Conservation (phyloP, 495 filamentous ascomycete genomes). For the Astrocystis sublimbata region DNA sequence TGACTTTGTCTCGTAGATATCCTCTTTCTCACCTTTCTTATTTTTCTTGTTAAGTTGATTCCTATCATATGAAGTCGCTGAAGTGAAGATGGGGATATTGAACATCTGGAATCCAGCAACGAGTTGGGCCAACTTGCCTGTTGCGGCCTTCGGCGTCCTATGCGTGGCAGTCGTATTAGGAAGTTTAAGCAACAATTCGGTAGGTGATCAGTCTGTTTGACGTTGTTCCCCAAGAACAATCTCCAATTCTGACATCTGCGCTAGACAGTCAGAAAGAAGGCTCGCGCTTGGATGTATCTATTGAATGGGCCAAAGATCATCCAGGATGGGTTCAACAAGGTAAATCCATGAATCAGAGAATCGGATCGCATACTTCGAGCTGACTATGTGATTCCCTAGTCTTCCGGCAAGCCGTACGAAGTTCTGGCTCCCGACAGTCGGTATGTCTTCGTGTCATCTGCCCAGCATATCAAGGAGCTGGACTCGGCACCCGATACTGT, state of each 20-base stretch:
- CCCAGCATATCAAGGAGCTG: slow-evolving; percentile 32
- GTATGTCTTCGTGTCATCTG: slow-evolving; percentile 28
- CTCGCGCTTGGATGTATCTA: slow-evolving; percentile 10
- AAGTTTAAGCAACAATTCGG: no score
- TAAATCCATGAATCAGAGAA: background rate
- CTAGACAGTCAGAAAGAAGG: no score
- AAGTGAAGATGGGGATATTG: no score
- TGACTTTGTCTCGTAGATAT: no score
- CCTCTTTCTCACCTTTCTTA: no score
- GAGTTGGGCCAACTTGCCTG: no score
- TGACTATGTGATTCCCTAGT: slow-evolving; percentile 10
- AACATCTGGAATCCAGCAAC: no score
- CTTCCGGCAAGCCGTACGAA: slow-evolving; percentile 26
- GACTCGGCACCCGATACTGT: slow-evolving; percentile 25
- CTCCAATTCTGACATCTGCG: background rate
- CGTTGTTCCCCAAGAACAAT: background rate
- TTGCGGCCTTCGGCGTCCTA: no score
- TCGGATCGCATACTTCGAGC: background rate
- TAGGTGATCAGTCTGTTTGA: background rate
- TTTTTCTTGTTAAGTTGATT: no score
- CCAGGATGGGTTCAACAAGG: slow-evolving; percentile 14
- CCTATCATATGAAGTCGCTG: no score
- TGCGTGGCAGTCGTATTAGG: no score
- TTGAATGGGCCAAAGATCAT: slow-evolving; percentile 16
- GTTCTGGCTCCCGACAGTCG: slow-evolving; percentile 26